Evolutionary conservation across 1,139 yeast genomes (phyloP).

Genomic region (Blastobotrys apis): DNA sequence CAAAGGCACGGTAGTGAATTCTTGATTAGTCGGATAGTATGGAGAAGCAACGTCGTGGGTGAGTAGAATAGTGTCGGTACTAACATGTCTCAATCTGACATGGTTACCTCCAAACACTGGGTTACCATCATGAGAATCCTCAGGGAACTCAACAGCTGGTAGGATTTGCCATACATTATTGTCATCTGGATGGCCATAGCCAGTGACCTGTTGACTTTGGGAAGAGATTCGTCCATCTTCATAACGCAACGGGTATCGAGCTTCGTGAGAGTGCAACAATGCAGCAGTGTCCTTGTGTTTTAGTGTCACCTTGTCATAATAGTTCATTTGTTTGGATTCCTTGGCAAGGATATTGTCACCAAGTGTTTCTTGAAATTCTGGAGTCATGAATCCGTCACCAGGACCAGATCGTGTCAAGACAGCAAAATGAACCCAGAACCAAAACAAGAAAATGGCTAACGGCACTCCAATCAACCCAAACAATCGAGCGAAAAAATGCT

Average conservation of each 20-base stretch:
- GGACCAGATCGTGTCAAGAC: conserved; percentile 85
- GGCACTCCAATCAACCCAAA: conserved; percentile 75
- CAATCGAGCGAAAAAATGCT: conserved; percentile 75
- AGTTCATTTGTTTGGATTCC: conserved; percentile 68
- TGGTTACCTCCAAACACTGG: conserved; percentile 58
- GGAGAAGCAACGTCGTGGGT: conserved; percentile 99
- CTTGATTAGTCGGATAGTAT: conserved; percentile 81
- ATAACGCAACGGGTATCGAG: conserved; percentile 79
- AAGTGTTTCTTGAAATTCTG: conserved; percentile 88
- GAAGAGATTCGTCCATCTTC: conserved; percentile 96
- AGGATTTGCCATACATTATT: conserved; percentile 86
- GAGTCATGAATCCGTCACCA: conserved; percentile 90
- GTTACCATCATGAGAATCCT: conserved; percentile 40
- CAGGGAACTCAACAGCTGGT: conserved; percentile 52
- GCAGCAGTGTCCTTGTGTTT: conserved; percentile 74
- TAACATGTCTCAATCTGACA: conserved; percentile 76
- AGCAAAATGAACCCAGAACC: conserved; percentile 92
- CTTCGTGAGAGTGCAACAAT: conserved; percentile 73
- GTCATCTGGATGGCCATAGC: conserved; percentile 51
- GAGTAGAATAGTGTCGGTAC: conserved; percentile 70
- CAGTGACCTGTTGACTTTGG: conserved; percentile 92
- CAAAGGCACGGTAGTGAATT: conserved; percentile 66
- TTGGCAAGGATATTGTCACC: conserved; percentile 69
- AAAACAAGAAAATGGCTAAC: conserved; percentile 72
- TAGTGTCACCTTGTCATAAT: conserved; percentile 69